Base-by-base conservation (phyloP, 345 rosid genomes). In the Citropsis articulata region DNA sequence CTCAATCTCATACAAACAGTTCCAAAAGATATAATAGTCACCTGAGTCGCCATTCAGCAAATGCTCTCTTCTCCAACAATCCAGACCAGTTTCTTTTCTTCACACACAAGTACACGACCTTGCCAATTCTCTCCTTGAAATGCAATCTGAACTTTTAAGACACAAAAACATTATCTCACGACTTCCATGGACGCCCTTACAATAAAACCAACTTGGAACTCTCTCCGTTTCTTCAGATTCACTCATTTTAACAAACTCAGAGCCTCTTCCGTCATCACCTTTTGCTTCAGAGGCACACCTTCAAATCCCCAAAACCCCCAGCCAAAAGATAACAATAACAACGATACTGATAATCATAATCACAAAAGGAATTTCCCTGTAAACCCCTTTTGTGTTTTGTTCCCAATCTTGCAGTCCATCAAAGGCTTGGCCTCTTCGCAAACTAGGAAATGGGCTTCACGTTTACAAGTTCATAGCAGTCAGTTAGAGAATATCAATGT, bases 361-460 rank as follows among this genome's bases (percentile, higher is more conserved):
- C 42, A 71, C 5, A 82, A 28, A 76, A 66, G 73, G 9, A 22
- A 33, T 14, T 60, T 77, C 38, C 57, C 66, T 30, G 12, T 74
- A 27, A 84, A 86, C 78, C 90, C 86, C 38, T 77, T 88, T 1
- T 80, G 56, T 73, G 84, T 84, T 45, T 48, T 88, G 55, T 80
- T 80, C 25, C 89, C 89, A 55, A 63, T 93, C 74, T 61, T 89
- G 45, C 86, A 71, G 69, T 82, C 82, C 6, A 68, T 92, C 42
- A 87, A 79, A 81, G 78, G 78, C 3, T 72, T 84, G 62, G 89
- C 89, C 16, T 85, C 84, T 33, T 87, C 89, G 12, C 92, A 83
- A 22, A 76, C 88, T 27, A 77, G 73, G 50, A 84, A 66, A 81
- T 89, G 95, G 97, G 86, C 78, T 77, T 87, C 90, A 5, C 68